A percentile compares a stretch with the other conserved stretches of the same genome.
phyloP scores from a whole-genome alignment of 2,329 filamentous ascomycete genomes.

The Herpotrichia juniperi region DNA sequence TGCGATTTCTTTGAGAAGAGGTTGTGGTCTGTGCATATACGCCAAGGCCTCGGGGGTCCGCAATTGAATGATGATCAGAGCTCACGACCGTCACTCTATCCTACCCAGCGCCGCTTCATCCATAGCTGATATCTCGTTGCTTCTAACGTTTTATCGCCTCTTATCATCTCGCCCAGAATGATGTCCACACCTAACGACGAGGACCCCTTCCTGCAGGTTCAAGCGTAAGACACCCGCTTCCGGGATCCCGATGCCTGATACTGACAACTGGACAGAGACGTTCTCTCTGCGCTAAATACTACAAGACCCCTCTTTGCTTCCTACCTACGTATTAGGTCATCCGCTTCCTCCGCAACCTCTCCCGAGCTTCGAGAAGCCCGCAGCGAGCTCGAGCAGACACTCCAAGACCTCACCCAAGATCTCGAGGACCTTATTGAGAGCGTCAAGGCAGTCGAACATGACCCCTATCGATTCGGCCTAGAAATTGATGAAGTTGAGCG shows the following conservation, averaged over 20 bases:
- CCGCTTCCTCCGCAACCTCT: constrained; percentile 72
- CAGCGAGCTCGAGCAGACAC: constrained; percentile 78
- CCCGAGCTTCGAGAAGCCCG: constrained; percentile 67
- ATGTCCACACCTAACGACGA: constrained; percentile 47
- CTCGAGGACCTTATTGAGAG: constrained; percentile 86
- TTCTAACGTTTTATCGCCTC: neutral
- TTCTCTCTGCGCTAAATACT: constrained; percentile 79
- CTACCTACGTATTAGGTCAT: constrained; percentile 92
- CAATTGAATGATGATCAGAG: constrained; percentile 1
- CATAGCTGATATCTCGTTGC: constrained; percentile 8
- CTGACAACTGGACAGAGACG: constrained; percentile 68
- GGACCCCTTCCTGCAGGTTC: constrained; percentile 59
- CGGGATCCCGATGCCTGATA: constrained; percentile 11
- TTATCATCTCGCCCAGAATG: constrained; percentile 30
- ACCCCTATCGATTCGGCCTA: constrained; percentile 86
- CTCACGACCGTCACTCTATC: constrained; percentile 3
- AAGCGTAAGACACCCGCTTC: constrained; percentile 42
- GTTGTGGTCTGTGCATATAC: constrained; percentile 2
- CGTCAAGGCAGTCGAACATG: constrained; percentile 83
- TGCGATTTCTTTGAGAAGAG: too few relatives aligned
- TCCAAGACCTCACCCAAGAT: constrained; percentile 77
- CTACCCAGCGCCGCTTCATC: constrained; percentile 11
- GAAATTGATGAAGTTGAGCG: constrained; percentile 81
- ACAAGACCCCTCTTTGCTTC: constrained; percentile 90
- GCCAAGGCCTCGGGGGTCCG: neutral